Conservation (phyloP, 441 rosid genomes). For the Brassica hybrid region DNA sequence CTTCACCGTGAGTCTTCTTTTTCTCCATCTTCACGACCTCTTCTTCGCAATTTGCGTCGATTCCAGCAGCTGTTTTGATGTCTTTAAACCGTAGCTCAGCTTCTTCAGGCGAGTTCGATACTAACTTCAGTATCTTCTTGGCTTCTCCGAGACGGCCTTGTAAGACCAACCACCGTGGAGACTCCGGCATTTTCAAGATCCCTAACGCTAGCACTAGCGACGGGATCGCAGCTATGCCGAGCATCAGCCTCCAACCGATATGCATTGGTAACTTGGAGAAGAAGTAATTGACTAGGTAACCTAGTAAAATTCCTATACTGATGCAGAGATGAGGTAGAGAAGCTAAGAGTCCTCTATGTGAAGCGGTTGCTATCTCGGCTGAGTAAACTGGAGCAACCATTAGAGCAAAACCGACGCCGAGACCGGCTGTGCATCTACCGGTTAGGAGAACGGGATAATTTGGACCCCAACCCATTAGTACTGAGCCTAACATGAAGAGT, state of each 20-base stretch:
- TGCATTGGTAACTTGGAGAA: constrained; percentile 60
- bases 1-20: constrained; percentile 50
- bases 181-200: constrained; percentile 77
- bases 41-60: constrained; percentile 48
- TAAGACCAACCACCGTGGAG: constrained; percentile 78
- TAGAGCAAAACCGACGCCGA: constrained; percentile 84
- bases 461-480: constrained; percentile 82
- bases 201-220: constrained; percentile 60
- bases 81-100: constrained; percentile 60
- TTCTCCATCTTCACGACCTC: constrained; percentile 44
- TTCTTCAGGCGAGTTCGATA: constrained; percentile 64
- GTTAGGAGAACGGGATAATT: constrained; percentile 56
- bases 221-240: constrained; percentile 81
- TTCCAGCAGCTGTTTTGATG: constrained; percentile 67
- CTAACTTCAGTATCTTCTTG: constrained; percentile 42
- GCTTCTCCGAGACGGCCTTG: constrained; percentile 78
- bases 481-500: constrained; percentile 72
- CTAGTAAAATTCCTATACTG: constrained; percentile 67
- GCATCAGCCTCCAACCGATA: constrained; percentile 90
- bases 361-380: constrained; percentile 72
- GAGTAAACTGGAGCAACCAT: constrained; percentile 91
- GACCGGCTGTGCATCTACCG: constrained; percentile 77
- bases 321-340: constrained; percentile 81
- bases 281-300: constrained; percentile 66
- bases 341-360: constrained; percentile 63